Evolutionary conservation across 2,329 filamentous ascomycete genomes (phyloP), one percentile per base, ranked within the genome.

Genomic region (Septoria petroselini): DNA sequence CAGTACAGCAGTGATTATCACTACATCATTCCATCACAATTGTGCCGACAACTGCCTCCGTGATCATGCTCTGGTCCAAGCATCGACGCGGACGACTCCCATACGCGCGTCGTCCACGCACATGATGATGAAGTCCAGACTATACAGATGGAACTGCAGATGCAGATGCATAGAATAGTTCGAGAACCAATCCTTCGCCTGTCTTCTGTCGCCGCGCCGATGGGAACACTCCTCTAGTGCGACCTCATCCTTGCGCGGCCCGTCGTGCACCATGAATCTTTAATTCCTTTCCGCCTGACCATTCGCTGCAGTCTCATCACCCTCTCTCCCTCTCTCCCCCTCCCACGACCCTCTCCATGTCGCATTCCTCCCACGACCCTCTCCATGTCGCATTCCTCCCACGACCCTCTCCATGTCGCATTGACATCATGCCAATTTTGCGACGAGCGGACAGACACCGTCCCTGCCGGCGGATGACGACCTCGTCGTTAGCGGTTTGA

Each of bases 181-280:
- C 40, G 25, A 31, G 31, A 45, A 45, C 17, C 42, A 45, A 35
- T 37, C 42, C 42, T 45, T 23, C 41, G 29, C 30, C 31, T 25
- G 29, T 35, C n/a, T 17, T 21, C 27, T 30, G 34, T 29, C 41
- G 30, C n/a, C 18, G 7, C 25, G n/a, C 19, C 42, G 23, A 38
- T 17, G 25, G 21, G 21, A 50, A 38, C 14, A 25, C 15, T 21
- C 25, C 41, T 46, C 19, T 45, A 17, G 29, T 30, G 11, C 4
- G 7, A 18, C 18, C 14, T 40, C 41, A 19, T n/a, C 23, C 39
- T 27, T 31, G 42, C 46, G 15, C 47, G 41, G 47, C 33, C 47
- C 40, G 18, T 31, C n/a, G 30, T n/a, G 27, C 11, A 15, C 23
- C 23, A 27, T 27, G 5, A 18, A 27, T 40, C 25, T 31, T 40